Percentiles rank a stretch among this genome's conserved stretches.
Evolutionary conservation across 163 green algal species (phyloP).

Genomic region (Chlamydomonas reinhardtii): DNA sequence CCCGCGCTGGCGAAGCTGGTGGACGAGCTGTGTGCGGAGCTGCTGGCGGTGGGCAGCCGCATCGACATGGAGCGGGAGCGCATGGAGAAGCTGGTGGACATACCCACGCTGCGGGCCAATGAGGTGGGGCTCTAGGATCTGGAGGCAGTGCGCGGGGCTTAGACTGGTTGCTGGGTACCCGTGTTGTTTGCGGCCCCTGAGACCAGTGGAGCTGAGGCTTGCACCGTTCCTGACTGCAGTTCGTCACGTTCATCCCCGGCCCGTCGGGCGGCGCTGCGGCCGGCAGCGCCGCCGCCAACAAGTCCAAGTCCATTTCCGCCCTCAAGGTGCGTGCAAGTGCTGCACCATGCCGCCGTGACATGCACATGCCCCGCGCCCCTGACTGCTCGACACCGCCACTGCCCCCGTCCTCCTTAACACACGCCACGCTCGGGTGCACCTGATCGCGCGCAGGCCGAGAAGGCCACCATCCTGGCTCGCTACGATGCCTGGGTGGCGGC

Average conservation of each 20-base stretch:
- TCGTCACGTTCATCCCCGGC: not conserved
- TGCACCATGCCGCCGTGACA: no score
- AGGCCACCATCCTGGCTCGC: constrained; percentile 22
- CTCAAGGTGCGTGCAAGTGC: constrained; percentile 24
- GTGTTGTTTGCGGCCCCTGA: no score
- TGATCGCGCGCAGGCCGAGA: constrained; percentile 20
- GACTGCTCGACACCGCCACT: no score
- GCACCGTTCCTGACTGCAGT: not conserved
- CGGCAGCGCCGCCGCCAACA: not conserved
- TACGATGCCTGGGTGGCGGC: constrained; percentile 34
- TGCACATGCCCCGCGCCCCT: no score
- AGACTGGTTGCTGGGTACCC: no score
- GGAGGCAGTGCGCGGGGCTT: no score
- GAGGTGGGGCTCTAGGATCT: not conserved
- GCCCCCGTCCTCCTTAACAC: not conserved
- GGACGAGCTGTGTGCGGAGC: constrained; percentile 10
- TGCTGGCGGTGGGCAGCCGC: constrained; percentile 37
- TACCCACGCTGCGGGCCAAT: constrained; percentile 8
- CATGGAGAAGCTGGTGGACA: constrained; percentile 50
- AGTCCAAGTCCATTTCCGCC: constrained; percentile 43
- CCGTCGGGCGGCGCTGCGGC: not conserved
- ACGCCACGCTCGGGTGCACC: not conserved
- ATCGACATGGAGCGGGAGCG: constrained; percentile 46
- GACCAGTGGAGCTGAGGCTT: no score
- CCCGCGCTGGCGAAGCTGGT: constrained; percentile 22